A percentile compares a stretch with the other conserved stretches of the same genome.
phyloP scores from a whole-genome alignment of 495 filamentous ascomycete genomes.

The Chlorociboria aeruginascens region DNA sequence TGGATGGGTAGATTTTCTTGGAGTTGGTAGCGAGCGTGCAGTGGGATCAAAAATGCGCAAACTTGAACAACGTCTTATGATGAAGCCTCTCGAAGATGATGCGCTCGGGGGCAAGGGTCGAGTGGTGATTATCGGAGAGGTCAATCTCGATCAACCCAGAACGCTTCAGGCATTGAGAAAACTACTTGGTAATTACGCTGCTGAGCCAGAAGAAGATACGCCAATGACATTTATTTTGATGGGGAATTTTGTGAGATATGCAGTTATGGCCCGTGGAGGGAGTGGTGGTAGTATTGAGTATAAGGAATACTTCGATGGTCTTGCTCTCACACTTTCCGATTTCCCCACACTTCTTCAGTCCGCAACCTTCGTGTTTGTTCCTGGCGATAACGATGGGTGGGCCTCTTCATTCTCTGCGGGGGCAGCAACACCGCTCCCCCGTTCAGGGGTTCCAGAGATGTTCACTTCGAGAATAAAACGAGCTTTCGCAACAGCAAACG shows the following conservation, averaged over 20 bases:
- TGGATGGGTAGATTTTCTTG: conserved; percentile 94
- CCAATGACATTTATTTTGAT: conserved; percentile 71
- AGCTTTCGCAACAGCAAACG: conserved; percentile 64
- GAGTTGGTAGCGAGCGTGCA: conserved; percentile 80
- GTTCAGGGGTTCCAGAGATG: conserved; percentile 64
- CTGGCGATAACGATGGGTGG: conserved; percentile 95
- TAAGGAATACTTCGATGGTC: conserved; percentile 83
- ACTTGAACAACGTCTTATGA: conserved; percentile 36
- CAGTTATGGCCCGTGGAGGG: conserved; percentile 52
- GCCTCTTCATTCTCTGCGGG: conserved; percentile 71
- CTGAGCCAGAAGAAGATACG: conserved; percentile 46
- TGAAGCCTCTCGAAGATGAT: conserved; percentile 2
- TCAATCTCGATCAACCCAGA: conserved; percentile 71
- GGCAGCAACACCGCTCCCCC: conserved; percentile 62
- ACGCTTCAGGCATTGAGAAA: conserved; percentile 67
- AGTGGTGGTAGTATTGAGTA: conserved; percentile 75
- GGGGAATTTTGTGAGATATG: conserved; percentile 71
- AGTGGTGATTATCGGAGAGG: conserved; percentile 65
- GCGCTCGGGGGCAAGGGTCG: conserved; percentile 31
- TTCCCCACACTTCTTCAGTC: conserved; percentile 70
- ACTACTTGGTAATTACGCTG: conserved; percentile 57
- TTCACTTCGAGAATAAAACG: conserved; percentile 77
- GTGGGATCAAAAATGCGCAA: conserved; percentile 71
- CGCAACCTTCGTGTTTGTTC: conserved; percentile 82
- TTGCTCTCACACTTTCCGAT: conserved; percentile 73